Percentiles rank a stretch among this genome's conserved stretches.
These are phyloP conservation scores for Populus hybrid DNA, from an alignment of 441 rosid species.

Conservation along the genomic window DNA sequence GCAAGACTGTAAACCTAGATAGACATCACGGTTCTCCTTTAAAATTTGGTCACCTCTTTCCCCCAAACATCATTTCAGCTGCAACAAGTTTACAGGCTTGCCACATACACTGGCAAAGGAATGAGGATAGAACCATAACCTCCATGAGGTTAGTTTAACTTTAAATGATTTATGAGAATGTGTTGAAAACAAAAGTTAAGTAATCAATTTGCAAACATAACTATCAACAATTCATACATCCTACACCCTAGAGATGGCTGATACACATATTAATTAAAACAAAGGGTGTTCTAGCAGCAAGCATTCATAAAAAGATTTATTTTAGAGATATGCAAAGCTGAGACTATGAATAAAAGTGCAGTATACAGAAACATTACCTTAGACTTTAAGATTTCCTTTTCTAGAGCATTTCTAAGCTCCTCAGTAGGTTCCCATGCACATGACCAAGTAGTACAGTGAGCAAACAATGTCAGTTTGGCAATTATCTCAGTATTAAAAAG, in stretches of 20 bases:
- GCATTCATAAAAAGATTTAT: neutral
- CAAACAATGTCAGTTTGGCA: too few relatives aligned
- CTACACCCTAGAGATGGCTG: neutral
- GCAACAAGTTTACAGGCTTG: neutral
- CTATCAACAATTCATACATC: neutral
- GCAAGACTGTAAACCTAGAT: slow-evolving; percentile 2
- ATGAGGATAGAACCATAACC: neutral
- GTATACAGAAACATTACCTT: too few relatives aligned
- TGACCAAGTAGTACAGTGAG: too few relatives aligned
- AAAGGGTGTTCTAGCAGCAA: neutral
- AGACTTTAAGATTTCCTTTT: too few relatives aligned
- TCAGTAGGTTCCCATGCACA: too few relatives aligned
- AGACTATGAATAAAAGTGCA: too few relatives aligned
- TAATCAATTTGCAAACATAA: neutral
- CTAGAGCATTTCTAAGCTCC: too few relatives aligned
- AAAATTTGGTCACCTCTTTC: slow-evolving; percentile 4
- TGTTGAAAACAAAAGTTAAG: neutral
- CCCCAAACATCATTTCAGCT: neutral
- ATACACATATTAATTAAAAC: neutral
- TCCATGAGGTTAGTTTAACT: neutral
- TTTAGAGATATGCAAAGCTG: neutral
- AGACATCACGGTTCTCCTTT: neutral
- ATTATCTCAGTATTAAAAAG: too few relatives aligned
- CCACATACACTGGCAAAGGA: neutral
- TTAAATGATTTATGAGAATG: neutral